Evolutionary conservation across 106 monocot genomes (phyloP), one percentile per base, ranked within the genome.

Genomic region (Phalaenopsis aphrodite): DNA sequence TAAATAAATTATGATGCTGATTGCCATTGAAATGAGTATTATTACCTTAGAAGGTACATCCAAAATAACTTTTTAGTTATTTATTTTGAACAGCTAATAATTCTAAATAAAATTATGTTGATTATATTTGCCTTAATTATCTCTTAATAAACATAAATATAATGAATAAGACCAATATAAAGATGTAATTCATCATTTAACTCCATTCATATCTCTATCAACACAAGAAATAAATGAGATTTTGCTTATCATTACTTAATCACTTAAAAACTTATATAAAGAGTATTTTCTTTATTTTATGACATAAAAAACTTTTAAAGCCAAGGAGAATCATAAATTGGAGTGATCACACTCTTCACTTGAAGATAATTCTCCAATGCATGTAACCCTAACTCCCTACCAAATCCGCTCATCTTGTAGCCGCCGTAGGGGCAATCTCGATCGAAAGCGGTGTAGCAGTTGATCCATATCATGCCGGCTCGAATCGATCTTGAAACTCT

Each of bases 321-420:
- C 85, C 85, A 82, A 41, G 81, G 85, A 23, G 82, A 85, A 23
- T 16, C 41, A 58, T 82, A 85, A 21, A 85, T 78, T 11, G 85
- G 81, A 75, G 85, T 85, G 72, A 85, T 82, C n/a, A 82, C 85
- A 79, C 78, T 75, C 75, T 85, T 82, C 37, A 55, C 65, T 65
- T 85, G 78, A 6, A 78, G 81, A 64, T 82, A 85, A 52, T 85
- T 78, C 21, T 85, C 78, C 7, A 82, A 11, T 14, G 74, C 81
- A 19, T 82, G 78, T 58, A 82, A 11, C 24, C 82, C 85, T 36
- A 57, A 42, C 15, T 85, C 85, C 56, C 41, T 85, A 11, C 85
- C 81, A 36, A 85, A 85, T 4, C 85, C 85, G 30, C 85, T 85
- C 85, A 82, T 74, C 66, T 85, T 82, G 43, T 74, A 81, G 41